phyloP scores from a whole-genome alignment of 352 stramenopile species.

The Phytophthora capsici region DNA sequence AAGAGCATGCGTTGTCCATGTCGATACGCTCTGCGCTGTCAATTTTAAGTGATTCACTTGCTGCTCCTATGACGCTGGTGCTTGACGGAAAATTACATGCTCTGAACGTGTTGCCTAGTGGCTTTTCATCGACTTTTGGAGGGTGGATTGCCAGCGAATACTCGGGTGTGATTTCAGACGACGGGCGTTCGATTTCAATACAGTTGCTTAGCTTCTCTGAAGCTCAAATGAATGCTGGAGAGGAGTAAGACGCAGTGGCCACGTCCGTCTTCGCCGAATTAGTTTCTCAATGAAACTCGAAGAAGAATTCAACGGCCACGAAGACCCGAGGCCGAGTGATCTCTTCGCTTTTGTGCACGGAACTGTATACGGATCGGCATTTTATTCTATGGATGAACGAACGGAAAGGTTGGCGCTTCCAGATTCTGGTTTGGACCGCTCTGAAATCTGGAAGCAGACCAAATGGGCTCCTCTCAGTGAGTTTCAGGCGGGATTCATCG shows the following conservation, averaged over 20 bases:
- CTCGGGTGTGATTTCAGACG: constrained; percentile 1
- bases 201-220: constrained; percentile 16
- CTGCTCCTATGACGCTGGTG: too few species aligned
- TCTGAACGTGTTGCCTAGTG: constrained; percentile 40
- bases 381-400: too few species aligned
- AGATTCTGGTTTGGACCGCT: background rate
- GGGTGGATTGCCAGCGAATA: constrained; percentile 27
- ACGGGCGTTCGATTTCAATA: background rate
- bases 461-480: constrained; percentile 11
- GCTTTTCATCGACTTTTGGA: constrained; percentile 18
- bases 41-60: background rate
- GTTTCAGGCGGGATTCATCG: constrained; percentile 8
- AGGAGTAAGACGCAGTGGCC: too few species aligned
- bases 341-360: constrained; percentile 8
- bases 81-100: constrained; percentile 34
- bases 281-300: background rate
- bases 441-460: constrained; percentile 6
- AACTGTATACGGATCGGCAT: constrained; percentile 8
- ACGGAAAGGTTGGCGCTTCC: too few species aligned
- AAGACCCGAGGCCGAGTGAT: background rate
- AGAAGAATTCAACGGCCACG: background rate
- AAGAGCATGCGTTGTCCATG: constrained; percentile 8
- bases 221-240: background rate
- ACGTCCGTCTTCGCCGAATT: too few species aligned
- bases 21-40: constrained; percentile 17